These are phyloP conservation scores for Aspergillus transmontanensis DNA, from an alignment of 2,329 filamentous ascomycete species.

Conservation along the genomic window DNA sequence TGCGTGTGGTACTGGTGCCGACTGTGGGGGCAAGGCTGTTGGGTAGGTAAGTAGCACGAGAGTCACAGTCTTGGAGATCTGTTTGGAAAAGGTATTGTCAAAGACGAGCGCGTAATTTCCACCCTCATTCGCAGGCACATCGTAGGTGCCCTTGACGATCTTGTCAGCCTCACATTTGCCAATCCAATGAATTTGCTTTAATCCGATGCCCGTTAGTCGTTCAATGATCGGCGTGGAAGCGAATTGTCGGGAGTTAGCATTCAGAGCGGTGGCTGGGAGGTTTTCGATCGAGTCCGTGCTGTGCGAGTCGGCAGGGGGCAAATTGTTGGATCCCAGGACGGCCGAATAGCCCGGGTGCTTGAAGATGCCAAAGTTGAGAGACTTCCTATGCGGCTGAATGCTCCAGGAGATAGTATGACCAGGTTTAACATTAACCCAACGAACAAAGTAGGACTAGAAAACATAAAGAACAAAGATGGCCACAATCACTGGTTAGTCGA, in stretches of 20 bases:
- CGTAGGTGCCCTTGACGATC: slow-evolving; percentile 85
- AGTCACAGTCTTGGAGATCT: slow-evolving; percentile 89
- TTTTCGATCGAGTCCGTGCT: slow-evolving; percentile 43
- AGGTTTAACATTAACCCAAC: slow-evolving; percentile 91
- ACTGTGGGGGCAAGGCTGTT: slow-evolving; percentile 60
- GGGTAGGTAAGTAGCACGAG: slow-evolving; percentile 95
- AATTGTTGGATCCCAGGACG: slow-evolving; percentile 48
- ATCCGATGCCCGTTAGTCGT: slow-evolving; percentile 63
- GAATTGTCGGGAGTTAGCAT: slow-evolving; percentile 59
- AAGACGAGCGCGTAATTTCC: slow-evolving; percentile 97
- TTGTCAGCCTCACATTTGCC: slow-evolving; percentile 97
- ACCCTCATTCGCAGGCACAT: slow-evolving; percentile 72
- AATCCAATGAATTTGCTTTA: slow-evolving; percentile 72
- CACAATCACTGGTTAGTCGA: slow-evolving; percentile 23
- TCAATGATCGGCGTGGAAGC: slow-evolving; percentile 71
- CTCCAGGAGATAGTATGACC: slow-evolving; percentile 97
- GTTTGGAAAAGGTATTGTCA: slow-evolving; percentile 98
- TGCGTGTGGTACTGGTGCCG: slow-evolving; percentile 46
- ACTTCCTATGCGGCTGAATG: slow-evolving; percentile 96
- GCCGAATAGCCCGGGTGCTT: slow-evolving; percentile 81
- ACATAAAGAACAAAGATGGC: slow-evolving; percentile 12
- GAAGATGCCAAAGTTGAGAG: slow-evolving; percentile 96
- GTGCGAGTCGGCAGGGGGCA: slow-evolving; percentile 46
- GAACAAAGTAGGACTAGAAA: slow-evolving; percentile 88
- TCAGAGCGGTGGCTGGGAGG: slow-evolving; percentile 30